Conservation (phyloP, 2,329 filamentous ascomycete species). For the Alternaria alternata region DNA sequence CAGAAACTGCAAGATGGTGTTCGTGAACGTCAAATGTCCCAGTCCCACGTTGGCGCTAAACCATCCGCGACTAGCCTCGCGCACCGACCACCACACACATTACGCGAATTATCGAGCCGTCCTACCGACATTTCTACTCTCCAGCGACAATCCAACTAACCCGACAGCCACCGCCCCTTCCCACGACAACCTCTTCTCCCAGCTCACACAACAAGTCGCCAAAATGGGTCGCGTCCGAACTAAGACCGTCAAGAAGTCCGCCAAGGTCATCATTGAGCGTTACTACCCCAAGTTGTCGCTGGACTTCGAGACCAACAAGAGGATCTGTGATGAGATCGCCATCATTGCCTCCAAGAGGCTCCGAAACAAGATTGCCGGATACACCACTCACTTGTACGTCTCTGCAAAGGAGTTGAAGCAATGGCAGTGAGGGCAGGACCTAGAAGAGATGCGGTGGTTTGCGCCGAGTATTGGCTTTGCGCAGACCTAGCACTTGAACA, state of each 20-base stretch:
- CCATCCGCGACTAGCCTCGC: not conserved
- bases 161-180: constrained; percentile 38
- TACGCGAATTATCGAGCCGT: constrained; percentile 27
- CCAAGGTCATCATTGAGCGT: constrained; percentile 98
- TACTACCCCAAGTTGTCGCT: constrained; percentile 90
- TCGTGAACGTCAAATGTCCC: not conserved
- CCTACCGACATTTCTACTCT: constrained; percentile 10
- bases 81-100: constrained; percentile 27
- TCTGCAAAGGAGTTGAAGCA: constrained; percentile 67
- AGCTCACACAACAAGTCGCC: constrained; percentile 40
- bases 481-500: not conserved
- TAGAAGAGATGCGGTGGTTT: constrained; percentile 92
- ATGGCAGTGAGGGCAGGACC: constrained; percentile 74
- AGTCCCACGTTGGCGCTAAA: not conserved
- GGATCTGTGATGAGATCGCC: constrained; percentile 98
- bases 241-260: constrained; percentile 81
- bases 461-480: constrained; percentile 1
- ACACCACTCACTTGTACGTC: constrained; percentile 72
- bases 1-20: not conserved
- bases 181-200: constrained; percentile 30
- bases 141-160: constrained; percentile 42
- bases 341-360: constrained; percentile 99
- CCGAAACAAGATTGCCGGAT: constrained; percentile 92
- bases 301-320: constrained; percentile 99
- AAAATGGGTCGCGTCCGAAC: constrained; percentile 66